A percentile compares a stretch with the other conserved stretches of the same genome.
These are phyloP conservation scores for Viola odorata DNA, from an alignment of 345 rosid genomes.

Conservation along the genomic window DNA sequence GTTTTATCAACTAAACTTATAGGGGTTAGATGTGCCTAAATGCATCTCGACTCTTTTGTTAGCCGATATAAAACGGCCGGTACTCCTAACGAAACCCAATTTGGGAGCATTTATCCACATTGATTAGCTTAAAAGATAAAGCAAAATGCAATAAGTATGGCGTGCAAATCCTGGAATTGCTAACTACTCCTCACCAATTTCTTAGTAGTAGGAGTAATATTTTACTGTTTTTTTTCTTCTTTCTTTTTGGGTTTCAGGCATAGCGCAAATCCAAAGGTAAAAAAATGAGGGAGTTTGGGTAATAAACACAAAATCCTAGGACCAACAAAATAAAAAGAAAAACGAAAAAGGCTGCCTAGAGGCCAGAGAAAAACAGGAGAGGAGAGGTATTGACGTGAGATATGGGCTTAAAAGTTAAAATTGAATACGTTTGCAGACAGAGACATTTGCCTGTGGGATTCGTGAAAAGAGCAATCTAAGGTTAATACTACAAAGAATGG, in stretches of 20 bases:
- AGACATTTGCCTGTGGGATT: slow-evolving; percentile 19
- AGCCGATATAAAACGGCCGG: background rate
- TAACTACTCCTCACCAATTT: slow-evolving; percentile 3
- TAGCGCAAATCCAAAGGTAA: slow-evolving; percentile 1
- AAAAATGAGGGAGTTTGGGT: background rate
- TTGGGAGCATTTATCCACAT: background rate
- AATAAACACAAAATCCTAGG: background rate
- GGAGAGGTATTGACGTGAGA: background rate
- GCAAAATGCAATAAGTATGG: slow-evolving; percentile 30
- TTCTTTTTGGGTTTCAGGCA: background rate
- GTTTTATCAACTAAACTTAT: no score
- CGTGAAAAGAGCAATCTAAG: slow-evolving; percentile 24
- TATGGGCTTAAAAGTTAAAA: background rate
- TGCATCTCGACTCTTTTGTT: no score
- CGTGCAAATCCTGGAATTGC: slow-evolving; percentile 19
- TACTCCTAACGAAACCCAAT: slow-evolving; percentile 1
- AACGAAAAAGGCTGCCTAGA: slow-evolving; percentile 3
- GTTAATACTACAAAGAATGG: background rate
- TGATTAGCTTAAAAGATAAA: slow-evolving; percentile 37
- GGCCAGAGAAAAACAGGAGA: slow-evolving; percentile 13
- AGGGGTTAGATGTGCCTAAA: background rate
- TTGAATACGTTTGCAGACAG: slow-evolving; percentile 10
- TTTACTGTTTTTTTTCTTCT: background rate
- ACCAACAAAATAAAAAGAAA: background rate
- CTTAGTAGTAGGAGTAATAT: no score